phyloP scores from a whole-genome alignment of 176 grass and related monocot species.

The Zoysia pacifica region DNA sequence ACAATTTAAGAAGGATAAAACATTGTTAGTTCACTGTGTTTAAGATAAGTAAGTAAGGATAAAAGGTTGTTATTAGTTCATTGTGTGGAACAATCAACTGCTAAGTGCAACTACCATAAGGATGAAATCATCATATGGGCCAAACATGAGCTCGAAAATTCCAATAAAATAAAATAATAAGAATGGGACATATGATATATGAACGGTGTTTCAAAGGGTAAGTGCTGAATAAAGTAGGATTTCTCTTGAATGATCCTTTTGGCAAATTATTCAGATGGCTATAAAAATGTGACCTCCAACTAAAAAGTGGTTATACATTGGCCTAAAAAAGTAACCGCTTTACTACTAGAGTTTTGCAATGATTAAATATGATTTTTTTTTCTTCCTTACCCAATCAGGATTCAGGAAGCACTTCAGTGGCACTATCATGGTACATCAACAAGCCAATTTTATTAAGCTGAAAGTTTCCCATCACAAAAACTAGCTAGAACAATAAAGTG shows the following conservation, averaged over 20 bases:
- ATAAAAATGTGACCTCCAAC: background rate
- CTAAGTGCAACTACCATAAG: background rate
- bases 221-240: background rate
- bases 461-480: constrained; percentile 3
- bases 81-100: background rate
- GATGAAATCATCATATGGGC: background rate
- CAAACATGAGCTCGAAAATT: background rate
- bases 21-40: too few species aligned
- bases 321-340: background rate
- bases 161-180: background rate
- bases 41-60: background rate
- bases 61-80: background rate
- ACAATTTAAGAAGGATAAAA: background rate
- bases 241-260: background rate
- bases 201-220: background rate
- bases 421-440: background rate
- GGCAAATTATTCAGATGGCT: background rate
- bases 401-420: background rate
- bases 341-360: background rate
- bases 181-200: background rate
- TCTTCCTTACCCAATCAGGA: background rate
- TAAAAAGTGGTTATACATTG: background rate
- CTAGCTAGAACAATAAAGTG: background rate
- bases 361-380: background rate
- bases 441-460: background rate